Evolutionary conservation across 441 rosid species (phyloP), one percentile per base, ranked within the genome.

Genomic region (Kokia cookei): DNA sequence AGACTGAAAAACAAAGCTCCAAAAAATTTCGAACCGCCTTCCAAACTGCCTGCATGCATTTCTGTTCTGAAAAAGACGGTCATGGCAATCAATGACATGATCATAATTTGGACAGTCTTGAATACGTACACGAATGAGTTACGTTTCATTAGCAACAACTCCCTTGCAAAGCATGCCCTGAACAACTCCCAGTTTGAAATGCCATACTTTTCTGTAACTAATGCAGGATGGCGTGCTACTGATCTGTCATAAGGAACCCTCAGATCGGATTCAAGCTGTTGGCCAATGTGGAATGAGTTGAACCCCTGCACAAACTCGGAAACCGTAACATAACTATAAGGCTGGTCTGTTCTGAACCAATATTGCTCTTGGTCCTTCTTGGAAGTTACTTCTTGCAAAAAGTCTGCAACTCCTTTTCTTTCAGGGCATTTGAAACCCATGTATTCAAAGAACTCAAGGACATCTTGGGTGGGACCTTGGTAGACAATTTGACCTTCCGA

Each of bases 401-500:
- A 88, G 80, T 90, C 94, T 17, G 92, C 94, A 74, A 86, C 87
- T 47, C 90, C 94, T 79, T 90, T 90, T 60, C 94, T 89, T 60
- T 79, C 84, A 2, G 93, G 93, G 81, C 93, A 89, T 40, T 82
- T 81, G 88, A 87, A 89, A 12, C 93, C 91, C 83, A 81, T 81
- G 75, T 72, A 67, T 66, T 86, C 85, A 45, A 89, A 88, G 82
- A 88, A 89, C 35, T 85, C 85, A 29, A 89, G 86, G n/a, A 86
- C 82, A 2, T 76, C 72, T 24, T 87, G 87, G 1, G 87, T 82
- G 0, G 89, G 84, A 15, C 94, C 94, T 57, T 89, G 94, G 76
- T 88, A 89, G 72, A 88, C 86, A 37, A 88, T 75, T 26, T 85
- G 84, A 32, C 94, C 92, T 40, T 60, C 65, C 83, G 92, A 83